Evolutionary conservation across 2,329 filamentous ascomycete species (phyloP).

Genomic region (Neospermospora avenae): DNA sequence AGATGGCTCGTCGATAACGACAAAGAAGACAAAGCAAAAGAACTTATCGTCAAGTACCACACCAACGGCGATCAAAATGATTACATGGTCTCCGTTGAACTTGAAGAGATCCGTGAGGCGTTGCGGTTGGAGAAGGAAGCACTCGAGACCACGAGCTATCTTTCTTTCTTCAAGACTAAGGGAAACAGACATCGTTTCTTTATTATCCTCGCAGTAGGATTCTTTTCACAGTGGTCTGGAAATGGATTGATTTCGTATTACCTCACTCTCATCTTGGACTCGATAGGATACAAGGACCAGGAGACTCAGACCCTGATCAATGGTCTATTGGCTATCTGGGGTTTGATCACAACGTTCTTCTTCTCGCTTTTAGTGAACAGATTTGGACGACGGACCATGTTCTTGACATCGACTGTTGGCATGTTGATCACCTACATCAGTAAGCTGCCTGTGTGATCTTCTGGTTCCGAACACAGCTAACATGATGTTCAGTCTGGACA

Average conservation of each 20-base stretch:
- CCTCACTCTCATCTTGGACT: constrained; percentile 24
- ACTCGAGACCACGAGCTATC: constrained; percentile 37
- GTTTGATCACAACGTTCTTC: constrained; percentile 20
- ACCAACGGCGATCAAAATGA: constrained; percentile 49
- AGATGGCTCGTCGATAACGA: constrained; percentile 57
- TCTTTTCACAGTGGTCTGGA: constrained; percentile 24
- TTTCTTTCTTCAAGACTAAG: constrained; percentile 24
- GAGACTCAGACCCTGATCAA: constrained; percentile 25
- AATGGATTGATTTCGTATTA: constrained; percentile 29
- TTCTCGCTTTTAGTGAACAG: constrained; percentile 24
- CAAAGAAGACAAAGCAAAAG: constrained; percentile 48
- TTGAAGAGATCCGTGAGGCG: constrained; percentile 23
- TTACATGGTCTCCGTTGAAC: constrained; percentile 46
- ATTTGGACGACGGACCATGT: constrained; percentile 24
- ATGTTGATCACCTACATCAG: constrained; percentile 24
- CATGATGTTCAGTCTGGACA: constrained; percentile 19
- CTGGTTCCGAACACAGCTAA: not conserved
- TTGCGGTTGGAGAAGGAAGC: constrained; percentile 19
- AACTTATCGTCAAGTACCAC: constrained; percentile 52
- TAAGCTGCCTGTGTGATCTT: not conserved
- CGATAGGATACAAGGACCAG: constrained; percentile 22
- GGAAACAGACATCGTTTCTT: constrained; percentile 25
- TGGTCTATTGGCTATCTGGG: constrained; percentile 24
- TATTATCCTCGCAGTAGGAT: constrained; percentile 19
- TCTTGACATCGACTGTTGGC: constrained; percentile 18